phyloP scores from a whole-genome alignment of 2,329 filamentous ascomycete genomes.

The Fusarium penzigii region DNA sequence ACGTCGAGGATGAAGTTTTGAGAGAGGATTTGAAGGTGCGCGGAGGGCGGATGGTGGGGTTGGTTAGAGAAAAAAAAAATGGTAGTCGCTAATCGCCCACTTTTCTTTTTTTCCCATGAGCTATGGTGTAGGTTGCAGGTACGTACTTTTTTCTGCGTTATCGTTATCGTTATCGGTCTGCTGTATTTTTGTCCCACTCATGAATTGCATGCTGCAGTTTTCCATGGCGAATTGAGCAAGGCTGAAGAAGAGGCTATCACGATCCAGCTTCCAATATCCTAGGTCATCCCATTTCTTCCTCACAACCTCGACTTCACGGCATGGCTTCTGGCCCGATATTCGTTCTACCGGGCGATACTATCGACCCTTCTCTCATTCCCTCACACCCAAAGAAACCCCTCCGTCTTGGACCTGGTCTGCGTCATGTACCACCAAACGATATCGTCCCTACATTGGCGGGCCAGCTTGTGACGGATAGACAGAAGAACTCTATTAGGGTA shows the following conservation, averaged over 20 bases:
- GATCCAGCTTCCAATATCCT: constrained; percentile 7
- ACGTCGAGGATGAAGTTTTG: constrained; percentile 19
- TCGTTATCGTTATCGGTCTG: constrained; percentile 13
- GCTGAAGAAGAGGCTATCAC: constrained; percentile 7
- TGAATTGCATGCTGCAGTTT: background rate
- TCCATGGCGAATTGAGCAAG: background rate
- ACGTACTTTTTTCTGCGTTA: constrained; percentile 16
- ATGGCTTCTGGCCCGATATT: constrained; percentile 63
- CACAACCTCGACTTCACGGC: constrained; percentile 11
- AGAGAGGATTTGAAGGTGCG: constrained; percentile 6
- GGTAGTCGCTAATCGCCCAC: constrained; percentile 26
- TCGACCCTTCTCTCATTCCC: constrained; percentile 68
- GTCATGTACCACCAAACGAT: constrained; percentile 75
- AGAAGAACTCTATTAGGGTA: constrained; percentile 78
- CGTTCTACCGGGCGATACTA: constrained; percentile 79
- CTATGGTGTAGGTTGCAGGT: constrained; percentile 5
- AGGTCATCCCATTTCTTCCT: constrained; percentile 1
- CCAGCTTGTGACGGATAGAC: constrained; percentile 65
- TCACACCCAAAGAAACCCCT: constrained; percentile 69
- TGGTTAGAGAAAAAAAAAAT: constrained; percentile 28
- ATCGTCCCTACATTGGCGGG: constrained; percentile 70
- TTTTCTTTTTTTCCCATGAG: constrained; percentile 13
- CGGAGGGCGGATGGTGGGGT: constrained; percentile 27
- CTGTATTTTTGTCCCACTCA: background rate
- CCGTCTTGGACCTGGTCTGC: constrained; percentile 81